Percentiles rank a stretch among this genome's conserved stretches.
phyloP scores from a whole-genome alignment of 495 filamentous ascomycete species.

The Lasiosphaeris hirsuta region DNA sequence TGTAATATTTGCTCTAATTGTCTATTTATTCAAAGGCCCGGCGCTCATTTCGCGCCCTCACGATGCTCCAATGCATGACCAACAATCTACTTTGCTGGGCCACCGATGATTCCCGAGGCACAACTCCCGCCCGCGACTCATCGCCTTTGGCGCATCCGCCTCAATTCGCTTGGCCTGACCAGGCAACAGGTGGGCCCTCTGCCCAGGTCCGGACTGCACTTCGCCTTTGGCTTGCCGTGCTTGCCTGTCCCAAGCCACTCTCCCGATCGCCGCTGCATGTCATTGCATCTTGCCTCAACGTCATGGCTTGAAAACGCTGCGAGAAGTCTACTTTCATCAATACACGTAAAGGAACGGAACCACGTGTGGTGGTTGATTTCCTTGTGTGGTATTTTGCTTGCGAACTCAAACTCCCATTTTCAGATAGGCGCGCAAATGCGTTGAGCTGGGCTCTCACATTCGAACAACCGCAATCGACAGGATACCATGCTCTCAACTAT shows the following conservation, averaged over 20 bases:
- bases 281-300: neutral
- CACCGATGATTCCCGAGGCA: neutral
- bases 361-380: neutral
- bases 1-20: too few species aligned
- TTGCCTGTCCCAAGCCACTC: neutral
- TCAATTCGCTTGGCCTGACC: slow-evolving; percentile 5
- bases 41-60: neutral
- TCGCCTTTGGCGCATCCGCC: neutral
- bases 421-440: neutral
- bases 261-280: slow-evolving; percentile 5
- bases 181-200: slow-evolving; percentile 1
- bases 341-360: neutral
- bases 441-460: too few species aligned
- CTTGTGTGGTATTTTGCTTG: neutral
- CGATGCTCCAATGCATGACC: neutral
- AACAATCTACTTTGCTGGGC: too few species aligned
- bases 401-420: neutral
- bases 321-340: neutral
- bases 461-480: too few species aligned
- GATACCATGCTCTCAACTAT: too few species aligned
- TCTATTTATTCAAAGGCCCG: too few species aligned
- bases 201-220: neutral
- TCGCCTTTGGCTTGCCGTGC: too few species aligned
- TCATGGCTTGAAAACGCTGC: neutral
- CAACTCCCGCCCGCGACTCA: neutral